Conservation (phyloP, 805 yeast genomes). For the Pachysolen tannophilus region DNA sequence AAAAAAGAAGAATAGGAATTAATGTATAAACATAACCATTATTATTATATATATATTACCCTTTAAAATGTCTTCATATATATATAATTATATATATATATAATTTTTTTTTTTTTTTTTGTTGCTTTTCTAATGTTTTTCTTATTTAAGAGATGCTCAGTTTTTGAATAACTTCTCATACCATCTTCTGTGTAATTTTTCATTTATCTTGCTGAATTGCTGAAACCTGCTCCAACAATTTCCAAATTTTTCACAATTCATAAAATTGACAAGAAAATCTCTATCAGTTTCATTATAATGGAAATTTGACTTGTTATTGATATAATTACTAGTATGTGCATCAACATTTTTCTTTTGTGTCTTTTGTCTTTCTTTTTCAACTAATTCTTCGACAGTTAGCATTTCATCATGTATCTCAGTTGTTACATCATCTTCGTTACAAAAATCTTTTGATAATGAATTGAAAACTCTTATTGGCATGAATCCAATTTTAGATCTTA, state of each 20-base stretch:
- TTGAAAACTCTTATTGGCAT: slow-evolving; percentile 29
- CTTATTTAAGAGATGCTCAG: background rate
- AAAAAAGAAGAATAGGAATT: no score
- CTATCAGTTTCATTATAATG: slow-evolving; percentile 27
- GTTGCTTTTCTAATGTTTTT: no score
- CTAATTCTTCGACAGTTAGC: slow-evolving; percentile 13
- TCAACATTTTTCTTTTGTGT: slow-evolving; percentile 4
- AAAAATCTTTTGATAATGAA: slow-evolving; percentile 29
- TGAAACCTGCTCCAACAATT: slow-evolving; percentile 34
- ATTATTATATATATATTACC: no score
- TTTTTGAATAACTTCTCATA: slow-evolving; percentile 13
- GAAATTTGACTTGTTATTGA: slow-evolving; percentile 18
- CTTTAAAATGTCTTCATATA: no score
- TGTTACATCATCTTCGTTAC: slow-evolving; percentile 22
- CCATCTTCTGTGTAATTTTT: slow-evolving; percentile 25
- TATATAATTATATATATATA: no score
- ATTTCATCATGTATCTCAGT: no score
- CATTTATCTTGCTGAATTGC: slow-evolving; percentile 23
- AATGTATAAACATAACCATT: no score
- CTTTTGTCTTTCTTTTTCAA: slow-evolving; percentile 9
- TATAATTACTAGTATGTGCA: slow-evolving; percentile 11
- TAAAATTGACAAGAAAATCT: slow-evolving; percentile 31
- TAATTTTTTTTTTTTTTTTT: no score
- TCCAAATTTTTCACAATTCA: slow-evolving; percentile 28
- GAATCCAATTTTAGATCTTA: slow-evolving; percentile 30